Base-by-base conservation (phyloP, 176 grass and related monocot species). In the Oropetium thomaeum region DNA sequence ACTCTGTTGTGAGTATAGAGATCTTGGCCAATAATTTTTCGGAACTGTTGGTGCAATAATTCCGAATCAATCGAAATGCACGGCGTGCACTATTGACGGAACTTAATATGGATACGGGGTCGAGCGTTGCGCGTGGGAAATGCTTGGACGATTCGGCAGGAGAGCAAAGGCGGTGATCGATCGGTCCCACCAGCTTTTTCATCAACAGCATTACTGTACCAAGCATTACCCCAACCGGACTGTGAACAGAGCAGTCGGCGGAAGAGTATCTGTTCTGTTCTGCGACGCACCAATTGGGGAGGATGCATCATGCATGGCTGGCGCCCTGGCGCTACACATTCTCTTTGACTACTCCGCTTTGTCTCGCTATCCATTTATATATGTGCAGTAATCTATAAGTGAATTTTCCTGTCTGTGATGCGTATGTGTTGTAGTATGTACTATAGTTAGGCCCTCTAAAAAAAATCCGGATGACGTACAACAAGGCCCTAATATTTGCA, bases 221-320 rank as follows among this genome's bases (percentile, higher is more conserved):
- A 19, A 19, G 61, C 61, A 32, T 42, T 73, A 45, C 37, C 74
- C 74, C 28, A 72, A 29, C 39, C 70, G 11, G 76, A 64, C 51
- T 53, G 52, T 55, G 52, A 25, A 25, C 52, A 26, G 52, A 55
- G 25, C 58, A n/a, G n/a, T 78, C 31, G 33, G n/a, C n/a, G n/a
- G n/a, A n/a, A n/a, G n/a, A 61, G 34, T 28, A 52, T 60, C 73
- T 67, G 67, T 59, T 58, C n/a, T n/a, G n/a, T n/a, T n/a, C n/a
- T n/a, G n/a, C n/a, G n/a, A n/a, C n/a, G n/a, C n/a, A 31, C 30
- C 79, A 58, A 17, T 13, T 45, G 60, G n/a, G 60, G 69, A 25
- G 52, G n/a, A 57, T 58, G n/a, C n/a, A n/a, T n/a, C n/a, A n/a
- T n/a, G n/a, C n/a, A n/a, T n/a, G n/a, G n/a, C n/a, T n/a, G n/a